phyloP scores from a whole-genome alignment of 331 rosid species.

The Rhamnella rubrinervis region DNA sequence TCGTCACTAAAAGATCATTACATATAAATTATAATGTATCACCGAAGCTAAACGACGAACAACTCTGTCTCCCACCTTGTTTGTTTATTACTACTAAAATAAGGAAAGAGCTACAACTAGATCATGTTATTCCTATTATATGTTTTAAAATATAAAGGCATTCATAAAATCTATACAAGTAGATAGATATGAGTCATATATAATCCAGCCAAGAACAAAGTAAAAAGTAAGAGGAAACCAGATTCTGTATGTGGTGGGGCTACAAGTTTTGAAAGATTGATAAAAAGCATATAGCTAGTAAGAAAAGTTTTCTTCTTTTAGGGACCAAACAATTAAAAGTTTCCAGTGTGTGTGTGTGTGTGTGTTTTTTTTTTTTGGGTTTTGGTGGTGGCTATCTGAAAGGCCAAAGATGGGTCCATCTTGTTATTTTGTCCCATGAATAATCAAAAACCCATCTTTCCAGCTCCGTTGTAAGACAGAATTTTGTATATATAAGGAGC shows the following conservation, averaged over 20 bases:
- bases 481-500: too few relatives aligned
- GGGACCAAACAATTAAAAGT: neutral
- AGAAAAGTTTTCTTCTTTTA: too few relatives aligned
- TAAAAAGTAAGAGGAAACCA: neutral
- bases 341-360: conserved; percentile 32
- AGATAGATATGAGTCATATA: too few relatives aligned
- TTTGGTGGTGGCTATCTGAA: conserved; percentile 17
- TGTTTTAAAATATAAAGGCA: too few relatives aligned
- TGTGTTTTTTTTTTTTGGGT: too few relatives aligned
- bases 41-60: too few relatives aligned
- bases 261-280: conserved; percentile 1
- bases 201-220: conserved; percentile 7
- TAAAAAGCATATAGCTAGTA: neutral
- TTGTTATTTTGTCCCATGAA: conserved; percentile 24
- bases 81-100: too few relatives aligned
- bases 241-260: conserved; percentile 19
- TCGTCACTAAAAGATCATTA: neutral
- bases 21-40: neutral
- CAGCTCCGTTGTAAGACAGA: too few relatives aligned
- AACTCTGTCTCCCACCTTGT: too few relatives aligned
- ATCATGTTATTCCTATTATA: too few relatives aligned
- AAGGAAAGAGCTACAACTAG: too few relatives aligned
- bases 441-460: neutral
- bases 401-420: conserved; percentile 25
- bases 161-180: too few relatives aligned